Base-by-base conservation (phyloP, 140 eudicot genomes). In the Senecio squalidus region DNA sequence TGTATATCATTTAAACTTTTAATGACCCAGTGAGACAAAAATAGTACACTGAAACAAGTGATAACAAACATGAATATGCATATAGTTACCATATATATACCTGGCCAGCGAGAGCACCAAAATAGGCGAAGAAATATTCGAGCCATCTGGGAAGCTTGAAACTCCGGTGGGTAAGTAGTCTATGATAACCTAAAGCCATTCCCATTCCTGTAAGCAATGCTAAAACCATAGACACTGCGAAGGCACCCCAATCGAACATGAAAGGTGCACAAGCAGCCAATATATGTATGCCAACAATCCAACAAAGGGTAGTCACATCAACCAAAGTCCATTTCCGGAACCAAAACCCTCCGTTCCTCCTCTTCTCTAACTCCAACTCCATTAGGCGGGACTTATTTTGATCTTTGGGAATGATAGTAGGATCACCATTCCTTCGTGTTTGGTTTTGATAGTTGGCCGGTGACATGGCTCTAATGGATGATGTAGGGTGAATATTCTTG, bases 191-290 rank as follows among this genome's bases (percentile, higher is more conserved):
- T 5, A 62, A 29, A 4, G 69, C 47, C 22, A 62, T 15, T 46
- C 58, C 69, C 0, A 30, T 17, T 20, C 48, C 58, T 1, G 58
- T 47, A 45, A 62, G 6, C 9, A 30, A 28, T 5, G n/a, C 6
- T 22, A 29, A 48, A 1, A 23, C 44, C 4, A 45, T 4, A 20
- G 33, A 7, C 30, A 62, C 45, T 14, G 5, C 6, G 9, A 62
- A 18, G 18, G 58, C 68, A 3, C 30, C 46, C 58, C 58, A 47
- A 45, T 46, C 25, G 34, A 46, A 62, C 14, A 48, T 15, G 4
- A 62, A 62, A 1, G 68, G 58, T 47, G 68, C 22, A 1, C 33
- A 47, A 28, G 34, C 31, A 45, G 44, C 67, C 29, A 61, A 43
- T 44, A 61, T n/a, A 29, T 43, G 54, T 6, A 28, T 45, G 3